Base-by-base conservation (phyloP, 129 eudicot species). In the Kitagawia praeruptora region DNA sequence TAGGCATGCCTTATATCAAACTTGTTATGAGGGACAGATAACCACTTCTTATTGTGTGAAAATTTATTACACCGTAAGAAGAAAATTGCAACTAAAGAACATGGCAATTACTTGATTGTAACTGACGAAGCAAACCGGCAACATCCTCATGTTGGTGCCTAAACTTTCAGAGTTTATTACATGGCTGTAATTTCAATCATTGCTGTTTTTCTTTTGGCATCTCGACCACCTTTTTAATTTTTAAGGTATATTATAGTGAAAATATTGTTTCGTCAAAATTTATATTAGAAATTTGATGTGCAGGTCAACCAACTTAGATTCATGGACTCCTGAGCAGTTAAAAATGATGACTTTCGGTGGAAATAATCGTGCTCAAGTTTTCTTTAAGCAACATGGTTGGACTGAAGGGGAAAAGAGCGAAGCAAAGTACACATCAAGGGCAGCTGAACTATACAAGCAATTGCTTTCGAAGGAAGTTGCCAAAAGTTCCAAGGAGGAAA, bases 341-440 rank as follows among this genome's bases (percentile, higher is more conserved):
- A 96, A 92, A 77, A 86, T 87, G 90, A 96, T 96, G 99, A 81
- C 77, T 81, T 96, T 90, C 84, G 99, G 99, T 42, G 99, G 99
- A 74, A 96, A 96, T 87, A 96, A 89, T 71, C 99, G 99, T 86
- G 99, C 99, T 47, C 99, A 90, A 83, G 92, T 82, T 69, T 96
- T 96, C 84, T 96, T 96, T 87, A 96, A 92, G 85, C 99, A 96
- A 79, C 99, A 96, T 75, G 99, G 99, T 51, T 96, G 99, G 99
- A 90, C 85, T 63, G 99, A 92, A 84, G 99, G 99, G 73, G 99
- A 96, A 61, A 96, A 96, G 91, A 89, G 90, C 78, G 99, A 96
- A 87, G 96, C 99, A 75, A 96, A 92, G 84, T 96, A 96, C 84
- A 96, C 99, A 70, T 96, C 99, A 81, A 92, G 99, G 82, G 99